Percentiles rank a stretch among this genome's conserved stretches.
Evolutionary conservation across 78 protist species (phyloP).

Genomic region (Dictyostelium capitatum): DNA sequence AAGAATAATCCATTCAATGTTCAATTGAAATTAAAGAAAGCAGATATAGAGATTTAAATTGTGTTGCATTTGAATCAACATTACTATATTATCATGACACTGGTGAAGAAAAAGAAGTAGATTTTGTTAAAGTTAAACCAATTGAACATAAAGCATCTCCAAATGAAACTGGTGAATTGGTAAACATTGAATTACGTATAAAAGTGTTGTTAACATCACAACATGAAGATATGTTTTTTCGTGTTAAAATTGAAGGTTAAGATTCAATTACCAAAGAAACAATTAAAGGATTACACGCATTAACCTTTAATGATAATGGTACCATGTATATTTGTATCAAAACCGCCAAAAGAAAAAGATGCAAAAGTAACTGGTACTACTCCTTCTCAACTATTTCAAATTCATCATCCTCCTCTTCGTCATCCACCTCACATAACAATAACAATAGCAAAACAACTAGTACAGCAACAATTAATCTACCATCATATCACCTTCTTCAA

Average conservation of each 20-base stretch:
- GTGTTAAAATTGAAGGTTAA: constrained; percentile 64
- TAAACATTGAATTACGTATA: constrained; percentile 50
- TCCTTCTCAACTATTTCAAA: no score
- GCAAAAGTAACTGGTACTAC: no score
- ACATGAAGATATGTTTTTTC: constrained; percentile 79
- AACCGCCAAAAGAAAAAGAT: no score
- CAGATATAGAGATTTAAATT: constrained; percentile 50
- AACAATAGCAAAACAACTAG: no score
- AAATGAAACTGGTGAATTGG: constrained; percentile 54
- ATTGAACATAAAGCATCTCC: constrained; percentile 71
- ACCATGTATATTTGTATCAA: no score
- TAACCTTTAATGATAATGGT: no score
- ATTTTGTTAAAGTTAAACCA: constrained; percentile 71
- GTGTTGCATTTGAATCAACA: constrained; percentile 65
- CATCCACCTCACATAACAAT: no score
- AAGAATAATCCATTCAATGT: constrained; percentile 58
- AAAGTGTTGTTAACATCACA: constrained; percentile 76
- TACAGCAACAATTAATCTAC: no score
- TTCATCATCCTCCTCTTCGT: no score
- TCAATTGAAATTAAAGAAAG: no score
- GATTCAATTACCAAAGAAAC: constrained; percentile 62
- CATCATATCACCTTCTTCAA: no score
- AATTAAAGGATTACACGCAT: constrained; percentile 16
- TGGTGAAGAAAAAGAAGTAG: no score
- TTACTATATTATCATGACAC: constrained; percentile 51